phyloP scores from a whole-genome alignment of 1,139 yeast genomes.

The Candida sp. region DNA sequence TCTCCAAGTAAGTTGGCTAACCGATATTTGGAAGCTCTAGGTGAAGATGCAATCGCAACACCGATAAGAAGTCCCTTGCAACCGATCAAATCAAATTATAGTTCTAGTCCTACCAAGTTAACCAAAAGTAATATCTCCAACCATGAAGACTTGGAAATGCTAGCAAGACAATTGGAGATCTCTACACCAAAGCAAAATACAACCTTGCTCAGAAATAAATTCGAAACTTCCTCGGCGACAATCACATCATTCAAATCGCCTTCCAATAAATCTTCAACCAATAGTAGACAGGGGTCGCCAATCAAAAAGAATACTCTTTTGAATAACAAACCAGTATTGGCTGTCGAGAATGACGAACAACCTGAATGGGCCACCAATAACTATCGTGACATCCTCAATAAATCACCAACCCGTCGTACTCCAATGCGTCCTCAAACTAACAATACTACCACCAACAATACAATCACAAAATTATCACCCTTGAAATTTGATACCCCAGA shows the following conservation, averaged over 20 bases:
- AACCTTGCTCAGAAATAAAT: constrained; percentile 31
- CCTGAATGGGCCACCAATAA: constrained; percentile 23
- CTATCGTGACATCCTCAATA: constrained; percentile 13
- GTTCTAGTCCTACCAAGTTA: constrained; percentile 8
- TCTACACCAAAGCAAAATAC: constrained; percentile 28
- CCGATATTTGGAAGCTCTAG: constrained; percentile 21
- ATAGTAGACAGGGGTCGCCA: constrained; percentile 20
- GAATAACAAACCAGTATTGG: constrained; percentile 13
- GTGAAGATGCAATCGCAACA: constrained; percentile 15
- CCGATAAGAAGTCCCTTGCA: constrained; percentile 26
- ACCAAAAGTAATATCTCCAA: constrained; percentile 9
- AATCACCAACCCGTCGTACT: constrained; percentile 10
- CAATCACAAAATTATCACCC: constrained; percentile 11
- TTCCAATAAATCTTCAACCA: constrained; percentile 16
- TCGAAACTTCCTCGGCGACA: constrained; percentile 45
- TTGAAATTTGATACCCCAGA: constrained; percentile 13
- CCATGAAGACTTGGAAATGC: constrained; percentile 34
- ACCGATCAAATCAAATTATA: constrained; percentile 26
- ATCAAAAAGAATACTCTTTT: constrained; percentile 10
- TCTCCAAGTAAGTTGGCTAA: constrained; percentile 18
- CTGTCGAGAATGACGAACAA: constrained; percentile 13
- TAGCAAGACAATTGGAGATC: constrained; percentile 37
- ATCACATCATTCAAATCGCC: constrained; percentile 40
- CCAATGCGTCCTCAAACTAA: constrained; percentile 2
- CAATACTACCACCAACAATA: constrained; percentile 5